Conservation (phyloP, 176 grass and related monocot genomes). For the Puya raimondii region DNA sequence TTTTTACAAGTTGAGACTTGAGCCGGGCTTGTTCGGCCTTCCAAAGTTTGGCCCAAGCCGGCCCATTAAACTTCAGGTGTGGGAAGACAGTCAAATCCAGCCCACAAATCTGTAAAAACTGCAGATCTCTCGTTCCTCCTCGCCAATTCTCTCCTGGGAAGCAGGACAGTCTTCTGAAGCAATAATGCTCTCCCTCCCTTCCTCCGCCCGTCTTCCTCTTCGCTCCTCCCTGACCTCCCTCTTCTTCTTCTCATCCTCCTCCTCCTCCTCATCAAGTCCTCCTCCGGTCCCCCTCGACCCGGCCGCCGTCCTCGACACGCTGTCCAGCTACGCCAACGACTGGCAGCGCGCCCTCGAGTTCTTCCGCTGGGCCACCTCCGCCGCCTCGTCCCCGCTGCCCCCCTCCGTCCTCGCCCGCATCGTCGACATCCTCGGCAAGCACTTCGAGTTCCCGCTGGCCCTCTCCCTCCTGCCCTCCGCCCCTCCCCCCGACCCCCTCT, state of each 20-base stretch:
- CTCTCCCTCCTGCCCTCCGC: slow-evolving; percentile 47
- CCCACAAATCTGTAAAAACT: no score
- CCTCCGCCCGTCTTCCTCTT: slow-evolving; percentile 10
- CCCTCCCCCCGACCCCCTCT: slow-evolving; percentile 23
- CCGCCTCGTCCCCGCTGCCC: slow-evolving; percentile 24
- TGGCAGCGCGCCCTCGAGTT: slow-evolving; percentile 75
- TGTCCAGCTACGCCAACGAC: slow-evolving; percentile 75
- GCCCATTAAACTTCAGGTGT: no score
- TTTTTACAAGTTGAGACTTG: no score
- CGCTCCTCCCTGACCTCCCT: slow-evolving; percentile 18
- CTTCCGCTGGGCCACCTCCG: slow-evolving; percentile 66
- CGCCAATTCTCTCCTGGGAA: no score
- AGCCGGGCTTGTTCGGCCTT: no score
- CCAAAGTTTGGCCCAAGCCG: no score
- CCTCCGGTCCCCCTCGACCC: slow-evolving; percentile 24
- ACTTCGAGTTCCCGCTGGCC: slow-evolving; percentile 69
- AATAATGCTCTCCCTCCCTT: neutral
- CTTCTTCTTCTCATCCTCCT: neutral
- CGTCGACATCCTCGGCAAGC: slow-evolving; percentile 82
- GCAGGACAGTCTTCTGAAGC: no score
- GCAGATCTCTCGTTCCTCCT: no score
- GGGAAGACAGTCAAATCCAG: no score
- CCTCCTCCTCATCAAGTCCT: neutral
- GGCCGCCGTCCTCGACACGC: slow-evolving; percentile 48
- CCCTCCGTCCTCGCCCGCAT: slow-evolving; percentile 48